Base-by-base conservation (phyloP, 345 rosid species). In the Camelina sativa region DNA sequence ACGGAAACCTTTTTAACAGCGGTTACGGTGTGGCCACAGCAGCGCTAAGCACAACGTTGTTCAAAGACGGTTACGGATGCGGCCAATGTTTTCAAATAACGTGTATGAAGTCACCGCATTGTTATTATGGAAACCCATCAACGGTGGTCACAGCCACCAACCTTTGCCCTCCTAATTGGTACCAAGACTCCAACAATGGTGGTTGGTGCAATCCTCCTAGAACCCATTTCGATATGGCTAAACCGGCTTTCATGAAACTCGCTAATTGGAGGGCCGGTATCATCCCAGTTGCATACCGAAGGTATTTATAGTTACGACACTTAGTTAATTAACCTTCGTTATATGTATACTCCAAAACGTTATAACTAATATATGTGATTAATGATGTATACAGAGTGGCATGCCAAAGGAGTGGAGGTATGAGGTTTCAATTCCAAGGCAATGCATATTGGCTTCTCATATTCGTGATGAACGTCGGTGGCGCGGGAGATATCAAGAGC, bases 141-240 rank as follows among this genome's bases (percentile, higher is more conserved):
- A 85, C 87, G 7, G 35, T 78, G 37, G 80, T 92, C 41, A 88
- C 96, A 3, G 97, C 87, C 51, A 92, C 97, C n/a, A 84, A 92
- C 67, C 84, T 71, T 28, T 92, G 97, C 81, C 97, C 97, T 3
- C 90, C 96, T 25, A 86, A 88, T 53, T 82, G 83, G 73, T 48
- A 71, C 37, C 80, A 63, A 60, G 76, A 88, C 15, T 77, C 76
- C 55, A 81, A 86, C 79, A 73, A 80, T 17, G 93, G 89, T 15
- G 96, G 93, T 15, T 92, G 96, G 97, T 92, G 97, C 80, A 82
- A 88, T 65, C 80, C 83, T 11, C 96, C 97, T 15, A 80, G 81
- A 1, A 80, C 79, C 59, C 97, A 90, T 83, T 92, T 92, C 53
- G 96, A 92, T 69, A 32, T 92, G 46, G 85, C 96, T 80, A 82